phyloP scores from a whole-genome alignment of 2,329 filamentous ascomycete genomes.

The Celoporthe dispersa region DNA sequence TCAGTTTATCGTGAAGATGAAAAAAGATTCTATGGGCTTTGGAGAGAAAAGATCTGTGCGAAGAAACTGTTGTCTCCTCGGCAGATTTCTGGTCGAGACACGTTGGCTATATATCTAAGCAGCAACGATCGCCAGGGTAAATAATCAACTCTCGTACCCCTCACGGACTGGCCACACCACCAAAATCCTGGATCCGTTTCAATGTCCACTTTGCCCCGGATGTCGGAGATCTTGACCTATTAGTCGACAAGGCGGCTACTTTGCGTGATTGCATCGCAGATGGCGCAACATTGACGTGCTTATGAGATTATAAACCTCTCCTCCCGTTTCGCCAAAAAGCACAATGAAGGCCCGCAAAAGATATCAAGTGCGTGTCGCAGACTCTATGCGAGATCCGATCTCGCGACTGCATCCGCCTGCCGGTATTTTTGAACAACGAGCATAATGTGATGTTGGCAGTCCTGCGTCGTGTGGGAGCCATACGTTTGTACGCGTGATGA shows the following conservation, averaged over 20 bases:
- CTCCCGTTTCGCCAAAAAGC: neutral
- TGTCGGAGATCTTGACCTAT: slow-evolving; percentile 18
- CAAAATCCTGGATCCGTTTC: neutral
- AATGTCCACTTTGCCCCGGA: slow-evolving; percentile 10
- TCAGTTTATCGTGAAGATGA: neutral
- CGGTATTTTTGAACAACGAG: neutral
- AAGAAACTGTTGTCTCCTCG: neutral
- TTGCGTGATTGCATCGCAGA: slow-evolving; percentile 16
- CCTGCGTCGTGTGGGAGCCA: neutral
- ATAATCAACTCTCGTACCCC: slow-evolving; percentile 12
- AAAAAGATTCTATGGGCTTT: too few relatives aligned
- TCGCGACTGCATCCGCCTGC: neutral
- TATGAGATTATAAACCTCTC: slow-evolving; percentile 8
- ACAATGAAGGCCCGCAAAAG: slow-evolving; percentile 3
- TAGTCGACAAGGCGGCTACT: slow-evolving; percentile 16
- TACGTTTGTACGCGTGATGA: neutral
- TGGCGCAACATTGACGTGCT: slow-evolving; percentile 23
- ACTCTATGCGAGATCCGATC: neutral
- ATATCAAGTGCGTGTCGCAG: neutral
- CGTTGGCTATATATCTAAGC: slow-evolving; percentile 10
- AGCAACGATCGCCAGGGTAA: slow-evolving; percentile 2
- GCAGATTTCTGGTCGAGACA: neutral
- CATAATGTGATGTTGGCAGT: neutral
- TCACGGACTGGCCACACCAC: slow-evolving; percentile 9
- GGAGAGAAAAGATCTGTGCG: neutral